A percentile compares a stretch with the other conserved stretches of the same genome.
Evolutionary conservation across 257 asterid species (phyloP).

Genomic region (Primulina huaijiensis): DNA sequence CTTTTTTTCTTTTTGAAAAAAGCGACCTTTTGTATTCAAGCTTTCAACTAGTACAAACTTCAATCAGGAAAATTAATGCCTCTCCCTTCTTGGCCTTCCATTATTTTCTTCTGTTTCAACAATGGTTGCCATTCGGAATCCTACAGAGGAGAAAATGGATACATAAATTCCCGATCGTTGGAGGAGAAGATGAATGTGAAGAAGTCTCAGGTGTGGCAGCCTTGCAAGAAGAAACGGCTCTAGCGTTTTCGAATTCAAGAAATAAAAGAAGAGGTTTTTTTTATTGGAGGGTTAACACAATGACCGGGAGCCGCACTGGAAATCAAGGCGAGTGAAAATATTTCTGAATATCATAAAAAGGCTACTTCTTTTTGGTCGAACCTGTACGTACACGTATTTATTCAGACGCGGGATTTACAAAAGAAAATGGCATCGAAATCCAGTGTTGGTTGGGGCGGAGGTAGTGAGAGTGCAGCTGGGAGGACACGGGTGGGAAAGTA

Average conservation of each 20-base stretch:
- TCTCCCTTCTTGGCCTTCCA: too few relatives aligned
- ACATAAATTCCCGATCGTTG: not conserved
- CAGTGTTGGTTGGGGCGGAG: constrained; percentile 26
- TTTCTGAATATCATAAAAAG: not conserved
- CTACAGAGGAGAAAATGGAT: too few relatives aligned
- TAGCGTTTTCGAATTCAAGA: constrained; percentile 16
- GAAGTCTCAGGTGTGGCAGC: constrained; percentile 95
- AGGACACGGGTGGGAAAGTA: constrained; percentile 60
- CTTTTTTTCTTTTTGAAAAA: too few relatives aligned
- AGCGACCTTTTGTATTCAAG: too few relatives aligned
- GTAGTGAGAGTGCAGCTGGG: constrained; percentile 18
- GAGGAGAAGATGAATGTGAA: constrained; percentile 48
- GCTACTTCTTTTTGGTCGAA: not conserved
- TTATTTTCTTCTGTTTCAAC: too few relatives aligned
- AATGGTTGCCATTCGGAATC: too few relatives aligned
- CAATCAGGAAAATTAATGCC: too few relatives aligned
- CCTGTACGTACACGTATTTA: not conserved
- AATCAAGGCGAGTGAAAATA: not conserved
- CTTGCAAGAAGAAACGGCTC: constrained; percentile 85
- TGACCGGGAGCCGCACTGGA: constrained; percentile 36
- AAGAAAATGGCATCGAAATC: constrained; percentile 40
- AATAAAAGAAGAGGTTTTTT: not conserved
- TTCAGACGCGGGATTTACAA: not conserved
- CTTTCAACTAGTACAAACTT: too few relatives aligned
- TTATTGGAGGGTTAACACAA: not conserved